Base-by-base conservation (phyloP, 2,329 filamentous ascomycete species). In the Lasiodiplodia gonubiensis region DNA sequence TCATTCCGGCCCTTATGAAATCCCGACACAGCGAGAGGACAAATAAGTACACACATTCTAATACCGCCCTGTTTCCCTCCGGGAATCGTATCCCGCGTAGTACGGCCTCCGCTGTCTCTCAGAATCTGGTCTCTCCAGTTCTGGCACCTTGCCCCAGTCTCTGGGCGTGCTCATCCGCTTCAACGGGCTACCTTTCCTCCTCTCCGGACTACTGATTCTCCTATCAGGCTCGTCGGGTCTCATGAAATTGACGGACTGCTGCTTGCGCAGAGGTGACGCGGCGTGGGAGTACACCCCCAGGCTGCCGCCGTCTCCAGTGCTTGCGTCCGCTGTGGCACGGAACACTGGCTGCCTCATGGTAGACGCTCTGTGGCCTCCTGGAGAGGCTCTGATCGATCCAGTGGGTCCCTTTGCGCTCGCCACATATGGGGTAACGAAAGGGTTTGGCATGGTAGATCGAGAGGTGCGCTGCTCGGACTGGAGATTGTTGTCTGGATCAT, bases 241-340 rank as follows among this genome's bases (percentile, higher is more conserved):
- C 10, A 81, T 69, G 66, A 79, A 78, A 67, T 83, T 91, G 78
- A 79, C 87, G 79, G 81, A 92, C 72, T 83, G 88, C 2, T 91
- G 85, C 77, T 97, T 97, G 73, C 93, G 90, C 14, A 98, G 79
- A 0, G 94, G 94, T 12, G 92, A 97, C 49, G 90, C 91, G 6
- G 89, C 89, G 76, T 97, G 92, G 6, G 86, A 90, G 77, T 89
- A 93, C 0, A 96, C 85, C 16, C 94, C 93, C 60, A 97, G 82
- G 75, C 86, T 94, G 2, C 94, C 93, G 18, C 93, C 93, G 75
- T 90, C 88, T 11, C 87, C 84, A 23, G 65, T 59, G 25, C 74
- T 73, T 8, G 75, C 71, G n/a, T 72, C 69, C 16, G 80, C 72
- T 18, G 80, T 81, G 37, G 82, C 80, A 52, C 83, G 79, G 72